Base-by-base conservation (phyloP, 2,329 filamentous ascomycete genomes). In the Penicillium frequentans region DNA sequence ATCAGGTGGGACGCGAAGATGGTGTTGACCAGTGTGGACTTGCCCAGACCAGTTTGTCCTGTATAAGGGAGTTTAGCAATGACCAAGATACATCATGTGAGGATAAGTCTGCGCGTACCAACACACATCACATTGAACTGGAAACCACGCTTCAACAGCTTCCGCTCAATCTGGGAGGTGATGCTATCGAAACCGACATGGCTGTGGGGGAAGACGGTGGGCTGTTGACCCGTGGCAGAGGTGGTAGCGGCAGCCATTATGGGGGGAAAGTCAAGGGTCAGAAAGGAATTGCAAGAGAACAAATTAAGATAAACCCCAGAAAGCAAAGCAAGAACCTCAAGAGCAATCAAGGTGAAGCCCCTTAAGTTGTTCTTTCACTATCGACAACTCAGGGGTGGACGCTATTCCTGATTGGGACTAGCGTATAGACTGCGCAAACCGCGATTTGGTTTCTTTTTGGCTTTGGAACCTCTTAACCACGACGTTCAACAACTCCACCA, bases 101-200 rank as follows among this genome's bases (percentile, higher is more conserved):
- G 66, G 21, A 27, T 16, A 26, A 23, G 21, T 23, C 8, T 43
- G 11, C 62, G 88, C 93, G 77, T 84, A 98, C 95, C 95, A 77
- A 98, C 95, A 78, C 93, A 97, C 79, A 98, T 98, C 75, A 98
- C 90, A 78, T 99, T 99, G 87, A 99, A 99, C 81, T 99, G 95
- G 81, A 99, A 99, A 71, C 95, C 95, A 81, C 95, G 92, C 86
- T 99, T 99, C 82, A 99, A 80, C 76, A 98, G 89, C 89, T 99
- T 99, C 83, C 91, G 90, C 88, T 99, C 95, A 72, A 99, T 99
- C 84, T 99, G 95, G 68, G 89, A 92, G 70, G 95, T 99, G 85
- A 99, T 99, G 84, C 92, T 97, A 84, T 99, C 95, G 84, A 99
- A 99, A 86, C 95, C 95, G 79, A 99, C 95, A 85, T 98, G 95